Percentiles rank a stretch among this genome's conserved stretches.
These are phyloP conservation scores for Chrysanthemum makinoi DNA, from an alignment of 129 eudicot species.

Conservation along the genomic window DNA sequence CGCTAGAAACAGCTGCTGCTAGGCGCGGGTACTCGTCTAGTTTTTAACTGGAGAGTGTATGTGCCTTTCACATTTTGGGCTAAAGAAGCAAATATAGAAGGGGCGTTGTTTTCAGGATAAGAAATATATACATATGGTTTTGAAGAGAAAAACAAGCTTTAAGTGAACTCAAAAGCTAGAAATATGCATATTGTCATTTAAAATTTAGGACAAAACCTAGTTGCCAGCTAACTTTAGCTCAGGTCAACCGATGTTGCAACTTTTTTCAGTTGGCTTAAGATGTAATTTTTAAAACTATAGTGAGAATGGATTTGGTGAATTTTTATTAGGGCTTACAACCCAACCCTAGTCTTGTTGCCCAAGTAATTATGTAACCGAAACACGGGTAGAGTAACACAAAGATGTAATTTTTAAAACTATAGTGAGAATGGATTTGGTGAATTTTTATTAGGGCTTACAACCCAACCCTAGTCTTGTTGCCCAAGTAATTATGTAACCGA, in stretches of 20 bases:
- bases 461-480: slow-evolving; percentile 7
- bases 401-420: no score
- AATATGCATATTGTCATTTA: background rate
- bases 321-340: background rate
- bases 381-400: slow-evolving; percentile 6
- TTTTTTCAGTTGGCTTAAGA: background rate
- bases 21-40: no score
- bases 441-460: background rate
- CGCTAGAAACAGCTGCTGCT: no score
- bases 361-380: background rate
- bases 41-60: background rate
- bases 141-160: background rate
- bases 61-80: background rate
- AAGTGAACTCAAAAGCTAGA: slow-evolving; percentile 3
- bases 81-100: background rate
- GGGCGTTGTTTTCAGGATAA: background rate
- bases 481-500: background rate
- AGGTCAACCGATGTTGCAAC: background rate
- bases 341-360: background rate
- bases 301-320: background rate
- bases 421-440: background rate
- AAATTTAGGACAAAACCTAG: background rate
- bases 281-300: no score
- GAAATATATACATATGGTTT: slow-evolving; percentile 2
- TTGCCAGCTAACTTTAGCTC: background rate